Evolutionary conservation across 2,329 filamentous ascomycete genomes (phyloP), one percentile per base, ranked within the genome.

Genomic region (Diaporthe australafricana): DNA sequence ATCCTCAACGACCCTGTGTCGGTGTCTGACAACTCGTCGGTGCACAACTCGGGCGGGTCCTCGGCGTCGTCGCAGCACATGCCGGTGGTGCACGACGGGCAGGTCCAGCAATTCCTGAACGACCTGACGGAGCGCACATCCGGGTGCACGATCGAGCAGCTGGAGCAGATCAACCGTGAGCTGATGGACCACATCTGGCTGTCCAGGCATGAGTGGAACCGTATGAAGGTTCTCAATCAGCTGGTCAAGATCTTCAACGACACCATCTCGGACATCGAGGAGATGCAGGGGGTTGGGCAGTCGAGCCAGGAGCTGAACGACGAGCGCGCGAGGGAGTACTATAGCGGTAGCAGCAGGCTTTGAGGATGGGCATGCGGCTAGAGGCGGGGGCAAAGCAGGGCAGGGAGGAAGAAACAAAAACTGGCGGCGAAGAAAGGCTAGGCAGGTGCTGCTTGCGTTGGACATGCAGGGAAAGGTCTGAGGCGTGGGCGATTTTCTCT

Each of bases 171-270:
- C 80, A 95, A 95, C 80, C 92, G 95, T 9, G 91, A 92, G 75
- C 85, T 98, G 74, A 98, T 98, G 96, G 93, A 96, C 73, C 90
- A 92, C 74, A 89, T 98, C 55, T 99, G 96, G 96, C 87, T 87
- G 73, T 89, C 88, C 73, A 89, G 95, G 63, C 88, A 90, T 60
- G 92, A 97, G 78, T 96, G 94, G 90, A 96, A 99, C 82, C 90
- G 96, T 53, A 92, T 91, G 77, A 87, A 87, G 76, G 95, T 98
- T 22, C 76, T 82, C 25, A 77, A 75, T 67, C 72, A 74, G 47
- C 87, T 97, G 47, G 86, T 85, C 52, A 85, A 88, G 20, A 90
- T 93, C 5, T 98, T 98, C 80, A 95, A 97, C 76, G 90, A 91
- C 38, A 90, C 90, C 16, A 91, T 94, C 72, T 78, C 82, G 30